These are phyloP conservation scores for Tubosaeta sp. DNA, from an alignment of 768 basidiomycete genomes.

Conservation along the genomic window DNA sequence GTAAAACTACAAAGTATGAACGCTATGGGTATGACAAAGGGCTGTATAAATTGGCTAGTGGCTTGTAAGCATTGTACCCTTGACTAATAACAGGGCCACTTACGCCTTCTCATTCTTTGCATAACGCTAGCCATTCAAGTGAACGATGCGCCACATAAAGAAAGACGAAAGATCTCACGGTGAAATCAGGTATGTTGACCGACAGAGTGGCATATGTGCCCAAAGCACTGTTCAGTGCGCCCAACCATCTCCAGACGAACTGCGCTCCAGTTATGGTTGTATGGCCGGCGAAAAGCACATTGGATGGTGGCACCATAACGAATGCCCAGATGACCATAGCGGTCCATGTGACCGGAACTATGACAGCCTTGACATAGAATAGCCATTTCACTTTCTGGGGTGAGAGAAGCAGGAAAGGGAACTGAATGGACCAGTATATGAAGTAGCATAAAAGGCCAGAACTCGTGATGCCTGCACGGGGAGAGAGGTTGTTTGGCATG, in stretches of 20 bases:
- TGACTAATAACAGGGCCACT: conserved; percentile 16
- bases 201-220: conserved; percentile 70
- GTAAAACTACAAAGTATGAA: conserved; percentile 77
- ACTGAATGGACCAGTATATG: conserved; percentile 72
- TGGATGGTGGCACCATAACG: conserved; percentile 55
- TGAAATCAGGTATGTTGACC: conserved; percentile 86
- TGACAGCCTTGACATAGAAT: conserved; percentile 63
- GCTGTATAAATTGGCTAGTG: conserved; percentile 64
- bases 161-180: conserved; percentile 32
- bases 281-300: conserved; percentile 55
- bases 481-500: conserved; percentile 62
- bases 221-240: conserved; percentile 70
- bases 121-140: conserved; percentile 50
- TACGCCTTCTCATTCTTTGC: conserved; percentile 64
- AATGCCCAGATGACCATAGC: conserved; percentile 79
- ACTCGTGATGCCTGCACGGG: conserved; percentile 57
- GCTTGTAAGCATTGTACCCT: background rate
- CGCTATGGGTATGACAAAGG: conserved; percentile 71
- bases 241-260: conserved; percentile 73
- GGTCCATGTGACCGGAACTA: conserved; percentile 63
- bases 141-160: background rate
- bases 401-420: conserved; percentile 71
- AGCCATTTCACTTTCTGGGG: conserved; percentile 76
- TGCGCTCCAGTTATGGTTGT: conserved; percentile 50
- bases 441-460: conserved; percentile 72